Evolutionary conservation across 768 basidiomycete genomes (phyloP).

Genomic region (Kwoniella sp.): DNA sequence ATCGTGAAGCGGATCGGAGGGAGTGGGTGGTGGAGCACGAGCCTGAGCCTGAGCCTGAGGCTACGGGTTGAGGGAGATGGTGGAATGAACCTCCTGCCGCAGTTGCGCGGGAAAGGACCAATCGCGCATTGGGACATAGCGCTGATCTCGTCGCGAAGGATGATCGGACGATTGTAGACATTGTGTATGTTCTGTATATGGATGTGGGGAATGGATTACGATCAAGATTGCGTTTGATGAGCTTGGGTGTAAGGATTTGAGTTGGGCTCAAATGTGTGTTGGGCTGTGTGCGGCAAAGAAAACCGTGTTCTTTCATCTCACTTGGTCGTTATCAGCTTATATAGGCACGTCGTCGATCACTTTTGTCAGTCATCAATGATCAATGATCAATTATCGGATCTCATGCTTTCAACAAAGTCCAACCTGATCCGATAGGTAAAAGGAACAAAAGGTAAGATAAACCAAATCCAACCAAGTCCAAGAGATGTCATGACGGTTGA

Average conservation of each 20-base stretch:
- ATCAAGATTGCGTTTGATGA: too few species aligned
- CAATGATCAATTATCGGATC: not conserved
- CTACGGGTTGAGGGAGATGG: constrained; percentile 3
- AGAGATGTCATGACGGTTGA: too few species aligned
- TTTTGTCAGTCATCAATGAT: not conserved
- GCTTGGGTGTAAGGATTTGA: too few species aligned
- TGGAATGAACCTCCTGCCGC: not conserved
- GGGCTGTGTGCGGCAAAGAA: not conserved
- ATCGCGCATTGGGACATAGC: not conserved
- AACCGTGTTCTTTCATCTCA: not conserved
- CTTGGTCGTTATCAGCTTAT: constrained; percentile 1
- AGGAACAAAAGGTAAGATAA: not conserved
- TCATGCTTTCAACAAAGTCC: not conserved
- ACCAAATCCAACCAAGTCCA: not conserved
- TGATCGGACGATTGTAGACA: constrained; percentile 1
- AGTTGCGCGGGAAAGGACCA: not conserved
- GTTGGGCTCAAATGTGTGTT: not conserved
- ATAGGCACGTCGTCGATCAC: not conserved
- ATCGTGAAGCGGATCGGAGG: not conserved
- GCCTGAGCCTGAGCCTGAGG: not conserved
- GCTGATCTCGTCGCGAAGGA: not conserved
- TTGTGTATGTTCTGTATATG: not conserved
- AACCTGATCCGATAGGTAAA: not conserved
- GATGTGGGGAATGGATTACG: too few species aligned
- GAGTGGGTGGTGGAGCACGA: too few species aligned